Conservation (phyloP, 1,284 basidiomycete species). For the Moniliella sp. region DNA sequence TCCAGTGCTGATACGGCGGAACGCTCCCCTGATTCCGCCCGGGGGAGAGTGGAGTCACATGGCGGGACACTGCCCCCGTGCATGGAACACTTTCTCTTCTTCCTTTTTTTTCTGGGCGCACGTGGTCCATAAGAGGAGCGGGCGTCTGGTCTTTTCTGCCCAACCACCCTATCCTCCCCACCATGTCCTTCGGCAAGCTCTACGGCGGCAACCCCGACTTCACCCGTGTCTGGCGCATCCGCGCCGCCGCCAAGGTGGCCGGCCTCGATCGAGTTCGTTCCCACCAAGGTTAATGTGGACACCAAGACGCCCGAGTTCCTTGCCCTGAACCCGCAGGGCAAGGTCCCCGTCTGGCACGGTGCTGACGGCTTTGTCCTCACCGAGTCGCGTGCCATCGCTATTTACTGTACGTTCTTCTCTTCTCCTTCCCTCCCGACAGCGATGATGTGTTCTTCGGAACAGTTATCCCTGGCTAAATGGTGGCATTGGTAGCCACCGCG, state of each 20-base stretch:
- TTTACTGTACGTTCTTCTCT: slow-evolving; percentile 47
- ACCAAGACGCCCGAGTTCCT: slow-evolving; percentile 24
- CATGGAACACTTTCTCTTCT: too few relatives aligned
- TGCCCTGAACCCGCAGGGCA: slow-evolving; percentile 17
- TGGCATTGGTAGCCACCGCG: too few relatives aligned
- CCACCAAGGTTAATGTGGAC: slow-evolving; percentile 10
- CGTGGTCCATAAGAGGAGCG: too few relatives aligned
- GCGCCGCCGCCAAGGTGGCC: slow-evolving; percentile 28
- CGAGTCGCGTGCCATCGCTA: slow-evolving; percentile 60
- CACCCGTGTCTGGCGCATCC: neutral
- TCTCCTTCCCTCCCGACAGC: neutral
- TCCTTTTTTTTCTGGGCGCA: too few relatives aligned
- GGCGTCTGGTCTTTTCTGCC: too few relatives aligned
- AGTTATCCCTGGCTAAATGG: slow-evolving; percentile 34
- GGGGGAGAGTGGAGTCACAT: too few relatives aligned
- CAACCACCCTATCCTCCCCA: too few relatives aligned
- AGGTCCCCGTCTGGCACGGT: slow-evolving; percentile 50
- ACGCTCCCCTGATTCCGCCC: too few relatives aligned
- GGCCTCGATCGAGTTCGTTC: slow-evolving; percentile 25
- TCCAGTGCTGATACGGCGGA: too few relatives aligned
- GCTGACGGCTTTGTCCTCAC: slow-evolving; percentile 58
- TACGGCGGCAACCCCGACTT: neutral
- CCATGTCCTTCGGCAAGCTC: neutral
- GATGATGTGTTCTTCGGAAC: slow-evolving; percentile 36
- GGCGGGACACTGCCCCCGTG: too few relatives aligned